phyloP scores from a whole-genome alignment of 2,329 filamentous ascomycete species.

The Albophoma yamanashiensis region DNA sequence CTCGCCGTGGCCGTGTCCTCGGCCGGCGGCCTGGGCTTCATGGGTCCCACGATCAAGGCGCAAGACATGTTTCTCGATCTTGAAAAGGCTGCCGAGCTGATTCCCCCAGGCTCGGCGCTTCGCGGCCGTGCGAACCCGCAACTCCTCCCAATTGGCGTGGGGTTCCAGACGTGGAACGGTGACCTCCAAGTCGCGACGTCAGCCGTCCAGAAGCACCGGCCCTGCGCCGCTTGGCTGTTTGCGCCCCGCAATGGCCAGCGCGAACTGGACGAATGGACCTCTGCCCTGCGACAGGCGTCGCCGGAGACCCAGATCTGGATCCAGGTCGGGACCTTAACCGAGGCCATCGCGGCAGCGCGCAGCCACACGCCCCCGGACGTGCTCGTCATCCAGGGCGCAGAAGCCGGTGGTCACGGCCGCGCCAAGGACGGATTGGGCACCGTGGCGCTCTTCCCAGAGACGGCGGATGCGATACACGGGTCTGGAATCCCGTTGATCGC shows the following conservation, averaged over 20 bases:
- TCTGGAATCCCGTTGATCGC: slow-evolving; percentile 33
- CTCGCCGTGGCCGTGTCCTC: slow-evolving; percentile 56
- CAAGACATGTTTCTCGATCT: slow-evolving; percentile 19
- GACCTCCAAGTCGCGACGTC: slow-evolving; percentile 19
- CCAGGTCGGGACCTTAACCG: slow-evolving; percentile 37
- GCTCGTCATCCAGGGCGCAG: slow-evolving; percentile 40
- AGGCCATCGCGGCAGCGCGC: slow-evolving; percentile 30
- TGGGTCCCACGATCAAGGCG: slow-evolving; percentile 27
- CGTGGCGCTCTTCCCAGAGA: slow-evolving; percentile 38
- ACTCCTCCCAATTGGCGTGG: slow-evolving; percentile 33
- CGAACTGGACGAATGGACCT: slow-evolving; percentile 32
- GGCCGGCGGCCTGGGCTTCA: slow-evolving; percentile 55
- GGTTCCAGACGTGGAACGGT: slow-evolving; percentile 34
- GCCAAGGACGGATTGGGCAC: slow-evolving; percentile 30
- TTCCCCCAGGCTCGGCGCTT: slow-evolving; percentile 8
- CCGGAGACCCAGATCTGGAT: slow-evolving; percentile 38
- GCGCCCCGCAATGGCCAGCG: slow-evolving; percentile 25
- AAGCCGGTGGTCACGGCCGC: slow-evolving; percentile 43
- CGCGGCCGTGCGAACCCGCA: background rate
- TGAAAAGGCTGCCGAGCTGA: slow-evolving; percentile 12
- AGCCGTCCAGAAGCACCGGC: slow-evolving; percentile 18
- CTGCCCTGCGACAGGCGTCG: slow-evolving; percentile 26
- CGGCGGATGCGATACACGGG: slow-evolving; percentile 26
- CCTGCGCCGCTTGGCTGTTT: slow-evolving; percentile 37
- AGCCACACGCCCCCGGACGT: slow-evolving; percentile 30